These are phyloP conservation scores for Lactarius sanguifluus DNA, from an alignment of 768 basidiomycete species.

Conservation along the genomic window DNA sequence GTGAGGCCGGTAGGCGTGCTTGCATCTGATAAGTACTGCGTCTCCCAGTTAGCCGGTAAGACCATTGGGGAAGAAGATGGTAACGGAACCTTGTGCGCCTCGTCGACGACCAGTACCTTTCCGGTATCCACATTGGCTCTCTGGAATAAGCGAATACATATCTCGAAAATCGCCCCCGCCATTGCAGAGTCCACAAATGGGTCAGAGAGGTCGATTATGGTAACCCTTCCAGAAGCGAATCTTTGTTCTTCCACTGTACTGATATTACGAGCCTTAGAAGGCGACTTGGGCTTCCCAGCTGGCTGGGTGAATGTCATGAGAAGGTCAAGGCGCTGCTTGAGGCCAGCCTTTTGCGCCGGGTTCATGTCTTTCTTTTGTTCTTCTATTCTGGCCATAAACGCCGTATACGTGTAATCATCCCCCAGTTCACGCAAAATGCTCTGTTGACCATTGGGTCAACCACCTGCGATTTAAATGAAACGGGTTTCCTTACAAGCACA, in stretches of 20 bases:
- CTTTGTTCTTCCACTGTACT: conserved; percentile 33
- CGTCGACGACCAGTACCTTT: conserved; percentile 70
- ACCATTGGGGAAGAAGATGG: not conserved
- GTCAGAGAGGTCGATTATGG: conserved; percentile 70
- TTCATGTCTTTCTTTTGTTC: conserved; percentile 53
- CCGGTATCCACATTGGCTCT: conserved; percentile 59
- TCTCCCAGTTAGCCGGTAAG: conserved; percentile 6
- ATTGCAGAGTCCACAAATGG: conserved; percentile 67
- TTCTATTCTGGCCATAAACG: conserved; percentile 50
- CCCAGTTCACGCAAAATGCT: conserved; percentile 62
- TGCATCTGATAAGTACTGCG: conserved; percentile 57
- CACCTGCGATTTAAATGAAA: not conserved
- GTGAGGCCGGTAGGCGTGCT: conserved; percentile 54
- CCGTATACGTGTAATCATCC: conserved; percentile 52
- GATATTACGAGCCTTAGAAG: conserved; percentile 11
- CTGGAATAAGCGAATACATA: conserved; percentile 63
- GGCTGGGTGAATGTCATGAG: conserved; percentile 57
- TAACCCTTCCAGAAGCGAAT: conserved; percentile 58
- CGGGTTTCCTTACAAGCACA: conserved; percentile 53
- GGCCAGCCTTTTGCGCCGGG: conserved; percentile 50
- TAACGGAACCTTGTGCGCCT: conserved; percentile 66
- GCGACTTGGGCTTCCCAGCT: conserved; percentile 21
- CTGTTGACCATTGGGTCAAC: conserved; percentile 36
- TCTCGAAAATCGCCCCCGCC: conserved; percentile 71
- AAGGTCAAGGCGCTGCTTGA: conserved; percentile 64